These are phyloP conservation scores for Fusarium lyarnte DNA, from an alignment of 2,329 filamentous ascomycete genomes.

Conservation along the genomic window DNA sequence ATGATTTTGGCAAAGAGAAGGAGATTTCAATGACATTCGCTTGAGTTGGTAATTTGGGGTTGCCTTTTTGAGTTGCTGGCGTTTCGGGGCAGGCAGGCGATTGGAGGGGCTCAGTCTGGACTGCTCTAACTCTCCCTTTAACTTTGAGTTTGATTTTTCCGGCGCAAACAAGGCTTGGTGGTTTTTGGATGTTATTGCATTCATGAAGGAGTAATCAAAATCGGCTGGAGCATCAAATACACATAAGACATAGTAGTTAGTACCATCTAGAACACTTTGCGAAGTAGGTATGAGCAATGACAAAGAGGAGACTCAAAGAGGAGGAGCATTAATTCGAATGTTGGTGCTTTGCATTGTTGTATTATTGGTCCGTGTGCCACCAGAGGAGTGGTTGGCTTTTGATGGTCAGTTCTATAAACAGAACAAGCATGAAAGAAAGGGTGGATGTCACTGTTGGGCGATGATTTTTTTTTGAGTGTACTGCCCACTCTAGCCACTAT, in stretches of 20 bases:
- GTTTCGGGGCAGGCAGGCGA: constrained; percentile 14
- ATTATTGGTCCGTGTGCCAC: constrained; percentile 3
- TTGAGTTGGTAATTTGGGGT: constrained; percentile 47
- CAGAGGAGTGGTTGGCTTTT: neutral
- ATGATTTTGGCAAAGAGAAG: constrained; percentile 76
- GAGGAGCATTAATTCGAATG: constrained; percentile 1
- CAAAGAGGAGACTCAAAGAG: neutral
- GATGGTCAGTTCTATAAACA: constrained; percentile 29
- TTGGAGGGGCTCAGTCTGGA: neutral
- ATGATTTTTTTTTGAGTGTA: neutral
- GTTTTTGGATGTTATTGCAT: constrained; percentile 31
- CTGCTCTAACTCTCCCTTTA: neutral
- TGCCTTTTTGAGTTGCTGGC: constrained; percentile 14
- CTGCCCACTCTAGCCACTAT: neutral
- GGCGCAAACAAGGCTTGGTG: constrained; percentile 8
- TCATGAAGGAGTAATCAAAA: constrained; percentile 23
- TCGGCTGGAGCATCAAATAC: constrained; percentile 20
- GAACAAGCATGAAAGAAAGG: constrained; percentile 11
- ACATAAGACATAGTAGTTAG: constrained; percentile 15
- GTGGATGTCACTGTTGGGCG: constrained; percentile 15
- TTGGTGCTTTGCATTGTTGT: neutral
- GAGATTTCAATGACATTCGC: constrained; percentile 87
- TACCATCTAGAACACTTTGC: constrained; percentile 15
- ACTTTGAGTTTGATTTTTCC: neutral
- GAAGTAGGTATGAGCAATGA: constrained; percentile 21